phyloP scores from a whole-genome alignment of 2,329 filamentous ascomycete genomes.

The Exserohilum rostratum region DNA sequence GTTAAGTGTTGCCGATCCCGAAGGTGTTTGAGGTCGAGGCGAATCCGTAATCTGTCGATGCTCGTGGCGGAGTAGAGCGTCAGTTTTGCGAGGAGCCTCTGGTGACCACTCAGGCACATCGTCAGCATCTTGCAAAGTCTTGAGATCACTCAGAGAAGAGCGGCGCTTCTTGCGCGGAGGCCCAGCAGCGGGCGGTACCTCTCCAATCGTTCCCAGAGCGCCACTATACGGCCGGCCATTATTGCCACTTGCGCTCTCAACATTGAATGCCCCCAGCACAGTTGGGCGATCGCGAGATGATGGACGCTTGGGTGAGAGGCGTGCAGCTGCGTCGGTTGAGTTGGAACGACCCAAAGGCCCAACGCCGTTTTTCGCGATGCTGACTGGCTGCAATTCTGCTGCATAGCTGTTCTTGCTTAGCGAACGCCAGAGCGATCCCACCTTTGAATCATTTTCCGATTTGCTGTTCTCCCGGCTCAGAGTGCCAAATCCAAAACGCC shows the following conservation, averaged over 20 bases:
- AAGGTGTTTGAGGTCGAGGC: constrained; percentile 41
- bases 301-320: constrained; percentile 57
- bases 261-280: constrained; percentile 55
- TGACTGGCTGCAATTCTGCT: constrained; percentile 59
- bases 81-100: constrained; percentile 44
- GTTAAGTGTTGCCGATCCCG: constrained; percentile 32
- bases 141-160: constrained; percentile 89
- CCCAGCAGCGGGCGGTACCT: constrained; percentile 49
- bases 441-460: constrained; percentile 69
- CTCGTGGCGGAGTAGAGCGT: constrained; percentile 28
- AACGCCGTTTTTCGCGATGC: constrained; percentile 67
- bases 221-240: constrained; percentile 34
- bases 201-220: constrained; percentile 58
- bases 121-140: constrained; percentile 67
- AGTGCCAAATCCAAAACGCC: constrained; percentile 80
- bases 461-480: constrained; percentile 81
- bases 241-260: constrained; percentile 52
- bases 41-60: constrained; percentile 35
- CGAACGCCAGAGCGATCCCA: constrained; percentile 82
- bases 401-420: constrained; percentile 74
- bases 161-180: constrained; percentile 73
- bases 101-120: constrained; percentile 47
- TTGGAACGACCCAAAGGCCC: constrained; percentile 67
- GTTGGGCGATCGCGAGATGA: constrained; percentile 62
- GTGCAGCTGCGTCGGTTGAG: constrained; percentile 76